These are phyloP conservation scores for Cryptosporidium viatorum DNA, from an alignment of 169 alveolate genomes.

Conservation along the genomic window DNA sequence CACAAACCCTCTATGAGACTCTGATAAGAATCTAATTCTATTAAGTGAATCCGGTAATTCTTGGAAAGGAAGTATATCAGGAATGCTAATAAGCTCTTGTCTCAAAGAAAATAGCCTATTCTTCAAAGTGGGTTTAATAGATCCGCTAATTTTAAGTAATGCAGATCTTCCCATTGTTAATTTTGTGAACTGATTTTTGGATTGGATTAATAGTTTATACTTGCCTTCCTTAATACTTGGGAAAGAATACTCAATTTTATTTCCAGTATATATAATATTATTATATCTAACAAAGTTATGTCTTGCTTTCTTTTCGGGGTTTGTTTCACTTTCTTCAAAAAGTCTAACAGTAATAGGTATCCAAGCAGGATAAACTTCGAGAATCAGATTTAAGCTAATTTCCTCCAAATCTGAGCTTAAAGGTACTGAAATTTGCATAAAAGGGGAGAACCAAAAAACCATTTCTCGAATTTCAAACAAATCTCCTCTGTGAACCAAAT, in stretches of 20 bases:
- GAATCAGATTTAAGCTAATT: not conserved
- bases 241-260: slow-evolving; percentile 31
- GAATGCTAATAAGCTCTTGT: slow-evolving; percentile 51
- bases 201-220: slow-evolving; percentile 27
- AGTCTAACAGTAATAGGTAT: slow-evolving; percentile 21
- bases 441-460: slow-evolving; percentile 63
- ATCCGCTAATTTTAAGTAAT: slow-evolving; percentile 16
- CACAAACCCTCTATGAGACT: slow-evolving; percentile 17
- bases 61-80: slow-evolving; percentile 67
- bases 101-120: slow-evolving; percentile 46
- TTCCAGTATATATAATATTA: not conserved
- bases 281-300: slow-evolving; percentile 2
- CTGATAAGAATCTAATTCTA: slow-evolving; percentile 58
- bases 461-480: slow-evolving; percentile 23
- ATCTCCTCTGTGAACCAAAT: slow-evolving; percentile 12
- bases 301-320: not conserved
- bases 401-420: slow-evolving; percentile 32
- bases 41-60: slow-evolving; percentile 64
- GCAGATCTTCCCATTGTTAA: slow-evolving; percentile 35
- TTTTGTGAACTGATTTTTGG: slow-evolving; percentile 8
- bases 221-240: slow-evolving; percentile 37
- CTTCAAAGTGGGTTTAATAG: not conserved
- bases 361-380: slow-evolving; percentile 33
- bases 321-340: not conserved
- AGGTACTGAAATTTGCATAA: slow-evolving; percentile 52